These are phyloP conservation scores for Alloteropsis semialata DNA, from an alignment of 176 grass and related monocot species.

Conservation along the genomic window DNA sequence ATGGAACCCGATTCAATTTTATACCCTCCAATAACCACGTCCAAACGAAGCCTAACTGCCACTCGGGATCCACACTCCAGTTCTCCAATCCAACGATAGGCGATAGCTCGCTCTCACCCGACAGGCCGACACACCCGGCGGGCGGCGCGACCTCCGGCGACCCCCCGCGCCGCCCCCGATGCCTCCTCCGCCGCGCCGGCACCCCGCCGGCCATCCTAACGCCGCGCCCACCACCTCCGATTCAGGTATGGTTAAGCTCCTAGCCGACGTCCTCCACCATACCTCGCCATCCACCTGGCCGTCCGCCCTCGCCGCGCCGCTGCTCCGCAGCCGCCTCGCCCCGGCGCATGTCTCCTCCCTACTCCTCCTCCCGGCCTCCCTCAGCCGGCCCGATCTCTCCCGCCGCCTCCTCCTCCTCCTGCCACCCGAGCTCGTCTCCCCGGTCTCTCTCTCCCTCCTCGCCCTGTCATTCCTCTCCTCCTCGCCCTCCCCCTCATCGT, in stretches of 20 bases:
- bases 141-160: background rate
- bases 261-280: slow-evolving; percentile 31
- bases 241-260: slow-evolving; percentile 23
- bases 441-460: slow-evolving; percentile 32
- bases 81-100: background rate
- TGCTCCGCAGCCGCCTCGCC: slow-evolving; percentile 28
- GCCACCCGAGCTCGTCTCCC: slow-evolving; percentile 30
- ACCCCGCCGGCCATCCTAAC: background rate
- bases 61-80: background rate
- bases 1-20: no score
- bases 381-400: slow-evolving; percentile 26
- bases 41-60: background rate
- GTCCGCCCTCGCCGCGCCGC: slow-evolving; percentile 36
- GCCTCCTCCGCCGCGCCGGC: slow-evolving; percentile 16
- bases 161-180: background rate
- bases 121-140: background rate
- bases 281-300: slow-evolving; percentile 32
- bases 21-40: no score
- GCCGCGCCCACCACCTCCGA: slow-evolving; percentile 14
- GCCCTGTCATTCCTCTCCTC: slow-evolving; percentile 35
- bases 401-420: slow-evolving; percentile 20
- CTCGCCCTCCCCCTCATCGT: background rate
- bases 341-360: slow-evolving; percentile 36
- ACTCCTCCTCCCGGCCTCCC: slow-evolving; percentile 41
- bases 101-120: background rate